phyloP scores from a whole-genome alignment of 2,329 filamentous ascomycete species.

The Fusarium fujikuroi region DNA sequence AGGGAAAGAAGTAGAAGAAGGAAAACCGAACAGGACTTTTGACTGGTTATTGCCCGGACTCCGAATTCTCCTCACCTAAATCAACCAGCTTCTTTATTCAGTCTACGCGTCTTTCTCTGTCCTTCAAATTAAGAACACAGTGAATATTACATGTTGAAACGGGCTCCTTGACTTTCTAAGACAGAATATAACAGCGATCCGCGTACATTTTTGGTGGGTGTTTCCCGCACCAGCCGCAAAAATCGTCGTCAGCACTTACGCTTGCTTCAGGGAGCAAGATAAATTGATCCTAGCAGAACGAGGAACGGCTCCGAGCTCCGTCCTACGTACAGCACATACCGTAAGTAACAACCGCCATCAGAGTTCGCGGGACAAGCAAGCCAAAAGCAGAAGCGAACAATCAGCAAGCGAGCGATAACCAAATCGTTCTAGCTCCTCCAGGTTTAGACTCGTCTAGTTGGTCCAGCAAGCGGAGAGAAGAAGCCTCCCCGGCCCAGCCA shows the following conservation, averaged over 20 bases:
- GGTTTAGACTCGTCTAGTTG: slow-evolving; percentile 16
- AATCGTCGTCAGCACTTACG: slow-evolving; percentile 14
- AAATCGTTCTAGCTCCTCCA: not conserved
- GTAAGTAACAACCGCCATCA: slow-evolving; percentile 9
- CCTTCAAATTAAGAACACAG: slow-evolving; percentile 24
- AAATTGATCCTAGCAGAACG: slow-evolving; percentile 10
- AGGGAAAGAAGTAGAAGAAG: not conserved
- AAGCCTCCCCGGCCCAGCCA: slow-evolving; percentile 43
- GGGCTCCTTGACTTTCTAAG: slow-evolving; percentile 1
- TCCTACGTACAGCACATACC: slow-evolving; percentile 4
- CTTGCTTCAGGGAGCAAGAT: slow-evolving; percentile 11
- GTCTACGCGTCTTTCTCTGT: slow-evolving; percentile 22
- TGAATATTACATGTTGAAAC: slow-evolving; percentile 10
- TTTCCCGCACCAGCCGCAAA: slow-evolving; percentile 8
- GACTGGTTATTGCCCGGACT: not conserved
- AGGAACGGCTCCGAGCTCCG: slow-evolving; percentile 26
- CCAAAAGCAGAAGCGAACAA: slow-evolving; percentile 22
- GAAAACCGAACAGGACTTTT: not conserved
- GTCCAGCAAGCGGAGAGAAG: slow-evolving; percentile 26
- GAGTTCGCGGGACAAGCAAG: slow-evolving; percentile 6
- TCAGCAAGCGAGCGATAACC: slow-evolving; percentile 25
- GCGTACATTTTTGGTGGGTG: not conserved
- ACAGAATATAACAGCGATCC: not conserved
- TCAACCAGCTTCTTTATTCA: not conserved
- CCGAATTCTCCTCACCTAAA: not conserved